Percentiles rank a stretch among this genome's conserved stretches.
phyloP scores from a whole-genome alignment of 495 filamentous ascomycete species.

The Terfezia boudieri region DNA sequence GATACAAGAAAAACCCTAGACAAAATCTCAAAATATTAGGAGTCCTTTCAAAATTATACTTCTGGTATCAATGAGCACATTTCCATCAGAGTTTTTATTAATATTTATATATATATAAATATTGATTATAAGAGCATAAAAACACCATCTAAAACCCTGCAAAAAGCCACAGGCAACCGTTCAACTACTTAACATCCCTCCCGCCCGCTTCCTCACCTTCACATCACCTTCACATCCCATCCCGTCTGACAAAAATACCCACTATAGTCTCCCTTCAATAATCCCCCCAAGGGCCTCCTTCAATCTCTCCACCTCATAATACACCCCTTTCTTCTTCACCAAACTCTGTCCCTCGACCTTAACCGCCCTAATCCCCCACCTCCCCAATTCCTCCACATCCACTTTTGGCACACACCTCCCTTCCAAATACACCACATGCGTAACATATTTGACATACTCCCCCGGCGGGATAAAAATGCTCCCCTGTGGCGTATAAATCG shows the following conservation, averaged over 20 bases:
- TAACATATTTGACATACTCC: conserved; percentile 39
- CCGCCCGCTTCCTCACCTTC: background rate
- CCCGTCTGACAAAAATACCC: conserved; percentile 6
- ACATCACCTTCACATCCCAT: conserved; percentile 8
- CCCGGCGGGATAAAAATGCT: background rate
- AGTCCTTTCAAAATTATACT: no score
- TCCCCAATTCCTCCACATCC: conserved; percentile 37
- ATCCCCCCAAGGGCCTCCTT: background rate
- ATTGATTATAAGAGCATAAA: no score
- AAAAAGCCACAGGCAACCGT: no score
- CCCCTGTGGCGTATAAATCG: background rate
- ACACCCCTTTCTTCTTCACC: background rate
- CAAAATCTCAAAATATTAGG: no score
- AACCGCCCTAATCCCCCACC: conserved; percentile 53
- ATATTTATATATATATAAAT: no score
- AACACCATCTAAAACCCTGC: no score
- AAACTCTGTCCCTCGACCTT: conserved; percentile 24
- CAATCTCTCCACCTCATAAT: background rate
- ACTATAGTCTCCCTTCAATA: background rate
- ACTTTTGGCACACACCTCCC: conserved; percentile 47
- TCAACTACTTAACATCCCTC: no score
- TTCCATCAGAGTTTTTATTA: no score
- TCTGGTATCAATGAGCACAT: no score
- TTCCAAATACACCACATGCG: conserved; percentile 64
- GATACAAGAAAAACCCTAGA: no score